Conservation (phyloP, 345 rosid species). For the Psidium friedrichsthalianum region DNA sequence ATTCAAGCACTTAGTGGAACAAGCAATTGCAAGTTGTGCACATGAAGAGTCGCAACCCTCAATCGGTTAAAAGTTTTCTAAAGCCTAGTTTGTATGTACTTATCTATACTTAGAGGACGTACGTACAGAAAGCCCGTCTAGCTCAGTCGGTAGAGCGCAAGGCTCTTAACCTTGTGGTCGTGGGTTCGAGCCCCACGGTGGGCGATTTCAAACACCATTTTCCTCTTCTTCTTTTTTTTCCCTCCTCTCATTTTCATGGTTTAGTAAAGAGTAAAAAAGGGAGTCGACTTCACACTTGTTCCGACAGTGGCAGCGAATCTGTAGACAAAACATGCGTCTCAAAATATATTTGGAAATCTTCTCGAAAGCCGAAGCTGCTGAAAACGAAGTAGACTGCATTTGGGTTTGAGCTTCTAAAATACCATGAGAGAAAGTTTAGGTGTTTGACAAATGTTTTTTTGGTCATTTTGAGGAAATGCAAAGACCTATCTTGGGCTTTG, state of each 20-base stretch:
- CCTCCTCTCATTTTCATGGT: not conserved
- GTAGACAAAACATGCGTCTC: too few species aligned
- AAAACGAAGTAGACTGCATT: constrained; percentile 26
- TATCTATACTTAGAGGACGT: too few species aligned
- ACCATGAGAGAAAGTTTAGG: too few species aligned
- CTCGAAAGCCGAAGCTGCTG: constrained; percentile 83
- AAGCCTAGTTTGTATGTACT: not conserved
- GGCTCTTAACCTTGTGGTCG: constrained; percentile 22
- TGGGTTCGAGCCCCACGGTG: constrained; percentile 20
- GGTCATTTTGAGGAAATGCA: too few species aligned
- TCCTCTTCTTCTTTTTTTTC: too few species aligned
- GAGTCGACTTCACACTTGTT: not conserved
- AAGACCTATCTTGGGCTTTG: too few species aligned
- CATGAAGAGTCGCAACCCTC: not conserved
- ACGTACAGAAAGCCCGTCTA: not conserved
- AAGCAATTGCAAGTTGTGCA: not conserved
- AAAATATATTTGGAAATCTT: too few species aligned
- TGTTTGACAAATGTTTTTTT: too few species aligned
- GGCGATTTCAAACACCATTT: not conserved
- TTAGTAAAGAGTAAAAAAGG: not conserved
- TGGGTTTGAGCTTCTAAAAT: too few species aligned
- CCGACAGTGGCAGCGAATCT: too few species aligned
- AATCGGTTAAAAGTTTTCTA: not conserved
- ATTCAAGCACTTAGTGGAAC: not conserved
- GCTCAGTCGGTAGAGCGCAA: constrained; percentile 11